Percentiles rank a stretch among this genome's conserved stretches.
Evolutionary conservation across 148 eudicot species (phyloP).

Genomic region (Nepenthes mirabilis): DNA sequence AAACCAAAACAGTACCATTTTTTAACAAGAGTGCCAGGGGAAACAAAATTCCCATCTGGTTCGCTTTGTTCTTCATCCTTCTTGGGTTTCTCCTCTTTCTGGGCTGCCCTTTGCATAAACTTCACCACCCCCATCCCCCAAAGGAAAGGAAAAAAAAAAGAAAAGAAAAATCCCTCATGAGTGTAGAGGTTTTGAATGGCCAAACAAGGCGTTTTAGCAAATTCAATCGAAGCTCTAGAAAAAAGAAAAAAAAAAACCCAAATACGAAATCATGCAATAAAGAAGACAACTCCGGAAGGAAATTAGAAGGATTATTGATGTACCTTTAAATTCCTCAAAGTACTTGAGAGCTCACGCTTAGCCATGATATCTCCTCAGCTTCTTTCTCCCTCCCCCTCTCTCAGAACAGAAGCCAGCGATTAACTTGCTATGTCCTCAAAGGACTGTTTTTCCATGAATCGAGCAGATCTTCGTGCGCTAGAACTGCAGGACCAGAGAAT

Average conservation of each 20-base stretch:
- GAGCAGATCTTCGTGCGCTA: no score
- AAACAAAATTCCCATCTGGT: constrained; percentile 34
- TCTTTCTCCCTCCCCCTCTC: constrained; percentile 3
- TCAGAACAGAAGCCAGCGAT: background rate
- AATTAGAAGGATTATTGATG: background rate
- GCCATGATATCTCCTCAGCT: constrained; percentile 24
- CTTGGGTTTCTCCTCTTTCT: constrained; percentile 52
- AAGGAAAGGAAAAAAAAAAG: background rate
- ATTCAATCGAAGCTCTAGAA: background rate
- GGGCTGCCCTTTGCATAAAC: constrained; percentile 91
- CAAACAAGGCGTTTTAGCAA: background rate
- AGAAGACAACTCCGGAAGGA: background rate
- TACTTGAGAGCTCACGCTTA: constrained; percentile 63
- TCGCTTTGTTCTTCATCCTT: constrained; percentile 39
- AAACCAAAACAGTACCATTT: constrained; percentile 45
- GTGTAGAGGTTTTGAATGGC: background rate
- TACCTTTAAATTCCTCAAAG: constrained; percentile 84
- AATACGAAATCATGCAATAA: background rate
- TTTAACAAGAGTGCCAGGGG: constrained; percentile 29
- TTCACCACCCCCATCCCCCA: constrained; percentile 14
- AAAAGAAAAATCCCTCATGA: constrained; percentile 8
- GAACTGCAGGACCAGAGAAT: no score
- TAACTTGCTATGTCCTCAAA: background rate
- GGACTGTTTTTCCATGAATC: no score
- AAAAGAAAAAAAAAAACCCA: constrained; percentile 7